Base-by-base conservation (phyloP, 495 filamentous ascomycete species). In the Haplographium delicatum region DNA sequence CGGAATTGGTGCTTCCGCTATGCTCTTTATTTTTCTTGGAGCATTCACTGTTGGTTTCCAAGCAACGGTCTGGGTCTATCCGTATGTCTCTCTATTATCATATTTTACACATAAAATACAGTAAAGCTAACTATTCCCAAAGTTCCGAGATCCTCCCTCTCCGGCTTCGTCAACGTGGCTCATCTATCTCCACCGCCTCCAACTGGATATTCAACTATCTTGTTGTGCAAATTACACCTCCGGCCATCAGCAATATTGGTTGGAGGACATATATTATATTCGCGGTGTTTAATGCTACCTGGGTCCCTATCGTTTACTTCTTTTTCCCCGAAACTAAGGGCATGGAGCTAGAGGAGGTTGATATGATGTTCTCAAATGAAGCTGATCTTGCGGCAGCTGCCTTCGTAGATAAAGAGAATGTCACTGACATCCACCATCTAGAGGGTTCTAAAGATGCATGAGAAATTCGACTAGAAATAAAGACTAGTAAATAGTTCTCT, bases 21-120 rank as follows among this genome's bases (percentile, higher is more conserved):
- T 71, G 56, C 65, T 86, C 15, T 90, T 90, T 62, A 65, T 86
- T 16, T 89, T 86, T 71, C 82, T 83, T 62, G 83, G 81, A 1
- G 86, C 86, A 69, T 89, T 88, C 59, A 83, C 83, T 3, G 68
- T 86, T 48, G 86, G 84, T n/a, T 88, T 84, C 83, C 74, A 86
- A 22, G 84, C 83, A 25, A 88, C 51, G 15, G 26, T 49, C 18
- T 53, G 39, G 56, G 48, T 44, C 0, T 55, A 43, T 25, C 41
- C 53, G 1, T 85, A 81, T 49, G 85, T n/a, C n/a, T n/a, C n/a
- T n/a, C n/a, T n/a, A n/a, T n/a, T n/a, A n/a, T n/a, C n/a, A n/a
- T n/a, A n/a, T n/a, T n/a, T n/a, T n/a, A n/a, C n/a, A n/a, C n/a
- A n/a, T n/a, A n/a, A n/a, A n/a, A n/a, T n/a, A n/a, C n/a, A n/a